A percentile compares a stretch with the other conserved stretches of the same genome.
phyloP scores from a whole-genome alignment of 2,329 filamentous ascomycete genomes.

The Biscogniauxia mediterranea region DNA sequence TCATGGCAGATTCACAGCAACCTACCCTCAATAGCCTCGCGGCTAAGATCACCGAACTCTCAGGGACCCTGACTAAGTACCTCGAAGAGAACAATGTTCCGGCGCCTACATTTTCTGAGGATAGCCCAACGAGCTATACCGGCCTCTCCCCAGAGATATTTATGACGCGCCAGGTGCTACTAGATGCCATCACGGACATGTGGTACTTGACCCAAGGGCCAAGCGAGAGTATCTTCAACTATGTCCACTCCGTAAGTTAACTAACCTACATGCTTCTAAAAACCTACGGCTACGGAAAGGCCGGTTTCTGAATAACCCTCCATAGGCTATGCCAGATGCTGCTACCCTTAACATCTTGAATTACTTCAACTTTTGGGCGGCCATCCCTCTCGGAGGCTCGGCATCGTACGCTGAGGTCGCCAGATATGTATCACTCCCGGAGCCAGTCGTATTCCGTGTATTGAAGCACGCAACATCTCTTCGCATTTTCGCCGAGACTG shows the following conservation, averaged over 20 bases:
- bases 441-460: slow-evolving; percentile 38
- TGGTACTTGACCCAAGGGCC: slow-evolving; percentile 46
- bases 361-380: slow-evolving; percentile 51
- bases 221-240: slow-evolving; percentile 49
- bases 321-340: slow-evolving; percentile 43
- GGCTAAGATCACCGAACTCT: slow-evolving; percentile 44
- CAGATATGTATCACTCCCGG: slow-evolving; percentile 35
- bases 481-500: slow-evolving; percentile 36
- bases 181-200: slow-evolving; percentile 46
- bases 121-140: slow-evolving; percentile 43
- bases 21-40: slow-evolving; percentile 43
- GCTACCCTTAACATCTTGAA: slow-evolving; percentile 47
- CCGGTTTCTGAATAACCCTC: not conserved
- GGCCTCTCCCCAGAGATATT: slow-evolving; percentile 43
- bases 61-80: slow-evolving; percentile 39
- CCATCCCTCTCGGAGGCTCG: slow-evolving; percentile 46
- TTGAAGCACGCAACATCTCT: slow-evolving; percentile 39
- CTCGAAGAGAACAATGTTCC: slow-evolving; percentile 43
- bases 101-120: slow-evolving; percentile 41
- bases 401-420: slow-evolving; percentile 43
- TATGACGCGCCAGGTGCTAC: slow-evolving; percentile 41
- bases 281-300: not conserved
- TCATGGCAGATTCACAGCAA: slow-evolving; percentile 31
- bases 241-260: slow-evolving; percentile 38
- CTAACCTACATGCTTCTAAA: too few relatives aligned